Percentiles rank a stretch among this genome's conserved stretches.
Evolutionary conservation across 2,329 filamentous ascomycete species (phyloP).

Genomic region (Aureobasidium mangrovei): DNA sequence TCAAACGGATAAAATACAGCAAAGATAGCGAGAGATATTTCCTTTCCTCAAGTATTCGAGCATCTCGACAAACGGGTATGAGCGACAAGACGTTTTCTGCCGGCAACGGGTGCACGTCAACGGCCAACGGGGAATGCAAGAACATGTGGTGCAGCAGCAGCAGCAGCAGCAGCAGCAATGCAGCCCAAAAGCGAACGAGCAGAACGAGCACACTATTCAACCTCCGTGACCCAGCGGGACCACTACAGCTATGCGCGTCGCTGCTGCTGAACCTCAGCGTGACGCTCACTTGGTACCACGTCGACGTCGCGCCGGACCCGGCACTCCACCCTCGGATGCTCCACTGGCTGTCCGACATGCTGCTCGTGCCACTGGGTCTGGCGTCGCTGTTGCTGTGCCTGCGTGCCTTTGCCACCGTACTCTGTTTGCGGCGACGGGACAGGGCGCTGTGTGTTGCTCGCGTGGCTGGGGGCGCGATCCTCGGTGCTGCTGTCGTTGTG

Average conservation of each 20-base stretch:
- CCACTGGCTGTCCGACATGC: neutral
- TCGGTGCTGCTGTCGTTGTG: neutral
- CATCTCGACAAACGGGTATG: neutral
- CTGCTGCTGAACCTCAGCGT: neutral
- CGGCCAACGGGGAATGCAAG: neutral
- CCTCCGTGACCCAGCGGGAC: neutral
- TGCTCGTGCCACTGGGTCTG: neutral
- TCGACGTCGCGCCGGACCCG: neutral
- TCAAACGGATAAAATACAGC: neutral
- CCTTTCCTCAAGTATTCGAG: neutral
- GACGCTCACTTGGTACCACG: slow-evolving; percentile 3
- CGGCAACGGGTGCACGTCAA: neutral
- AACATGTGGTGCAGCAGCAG: neutral
- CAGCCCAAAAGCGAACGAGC: neutral
- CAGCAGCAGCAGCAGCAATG: neutral
- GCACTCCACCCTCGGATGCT: neutral
- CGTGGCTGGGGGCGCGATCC: neutral
- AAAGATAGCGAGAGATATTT: neutral
- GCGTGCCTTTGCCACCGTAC: neutral
- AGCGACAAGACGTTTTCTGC: neutral
- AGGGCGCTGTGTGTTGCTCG: neutral
- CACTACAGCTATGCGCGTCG: neutral
- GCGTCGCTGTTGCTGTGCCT: neutral
- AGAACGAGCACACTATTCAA: neutral
- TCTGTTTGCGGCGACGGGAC: neutral